Conservation (phyloP, 257 asterid genomes). For the Gentiana dahurica region DNA sequence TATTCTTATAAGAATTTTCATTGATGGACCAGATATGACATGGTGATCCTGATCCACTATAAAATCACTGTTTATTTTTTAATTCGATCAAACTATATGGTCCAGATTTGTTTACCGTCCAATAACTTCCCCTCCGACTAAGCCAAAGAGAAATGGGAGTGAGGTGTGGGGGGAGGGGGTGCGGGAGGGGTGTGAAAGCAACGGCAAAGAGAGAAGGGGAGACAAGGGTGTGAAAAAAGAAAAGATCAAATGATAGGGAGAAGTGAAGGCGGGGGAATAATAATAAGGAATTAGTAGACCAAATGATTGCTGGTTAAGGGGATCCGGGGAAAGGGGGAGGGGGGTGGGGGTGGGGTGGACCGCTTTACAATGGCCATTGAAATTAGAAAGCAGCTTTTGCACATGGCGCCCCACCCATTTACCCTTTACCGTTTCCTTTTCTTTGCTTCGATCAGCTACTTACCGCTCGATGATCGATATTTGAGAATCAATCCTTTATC, state of each 20-base stretch:
- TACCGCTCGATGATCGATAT: too few species aligned
- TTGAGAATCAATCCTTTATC: too few species aligned
- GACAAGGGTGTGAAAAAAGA: background rate
- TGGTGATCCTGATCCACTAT: too few species aligned
- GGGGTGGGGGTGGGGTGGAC: slow-evolving; percentile 31
- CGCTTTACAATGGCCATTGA: slow-evolving; percentile 21
- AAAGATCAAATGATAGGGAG: background rate
- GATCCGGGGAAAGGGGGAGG: too few species aligned
- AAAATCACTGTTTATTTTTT: too few species aligned
- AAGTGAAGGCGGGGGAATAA: slow-evolving; percentile 18
- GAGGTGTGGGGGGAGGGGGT: background rate
- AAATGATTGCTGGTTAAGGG: slow-evolving; percentile 35
- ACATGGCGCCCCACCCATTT: slow-evolving; percentile 24
- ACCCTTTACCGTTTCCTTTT: slow-evolving; percentile 22
- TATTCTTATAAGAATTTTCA: too few species aligned
- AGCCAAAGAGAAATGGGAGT: too few species aligned
- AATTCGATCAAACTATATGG: too few species aligned
- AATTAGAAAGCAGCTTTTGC: slow-evolving; percentile 28
- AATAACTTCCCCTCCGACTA: too few species aligned
- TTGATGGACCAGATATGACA: too few species aligned
- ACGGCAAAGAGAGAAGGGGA: background rate
- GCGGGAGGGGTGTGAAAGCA: background rate
- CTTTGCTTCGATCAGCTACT: background rate
- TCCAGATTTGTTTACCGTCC: too few species aligned
- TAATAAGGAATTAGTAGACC: slow-evolving; percentile 44